Percentiles rank a stretch among this genome's conserved stretches.
These are phyloP conservation scores for Apophysomyces ossiformis DNA, from an alignment of 371 early-diverging fungal genomes.

Conservation along the genomic window DNA sequence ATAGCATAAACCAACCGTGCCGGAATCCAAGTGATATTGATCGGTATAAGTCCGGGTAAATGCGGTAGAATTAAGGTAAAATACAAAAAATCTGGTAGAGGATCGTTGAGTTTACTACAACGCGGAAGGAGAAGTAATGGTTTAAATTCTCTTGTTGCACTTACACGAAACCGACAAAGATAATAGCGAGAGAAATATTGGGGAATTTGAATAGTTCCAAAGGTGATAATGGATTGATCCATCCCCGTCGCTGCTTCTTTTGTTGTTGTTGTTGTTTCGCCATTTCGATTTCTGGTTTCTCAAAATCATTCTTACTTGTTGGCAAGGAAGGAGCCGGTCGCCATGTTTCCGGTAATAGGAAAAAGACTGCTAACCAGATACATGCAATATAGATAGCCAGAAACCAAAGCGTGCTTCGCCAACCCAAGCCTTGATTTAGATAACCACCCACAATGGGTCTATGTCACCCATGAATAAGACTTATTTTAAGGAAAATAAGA, in stretches of 20 bases:
- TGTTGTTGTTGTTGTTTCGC: background rate
- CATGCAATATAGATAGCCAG: slow-evolving; percentile 31
- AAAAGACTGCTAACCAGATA: slow-evolving; percentile 34
- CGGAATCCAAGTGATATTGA: slow-evolving; percentile 32
- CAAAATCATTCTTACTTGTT: background rate
- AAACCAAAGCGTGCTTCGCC: slow-evolving; percentile 50
- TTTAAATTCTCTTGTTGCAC: slow-evolving; percentile 7
- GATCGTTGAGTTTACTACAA: no score
- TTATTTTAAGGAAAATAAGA: background rate
- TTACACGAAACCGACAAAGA: slow-evolving; percentile 45
- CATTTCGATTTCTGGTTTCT: background rate
- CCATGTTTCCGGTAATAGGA: slow-evolving; percentile 52
- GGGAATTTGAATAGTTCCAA: slow-evolving; percentile 30
- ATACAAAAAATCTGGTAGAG: slow-evolving; percentile 24
- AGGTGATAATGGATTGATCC: slow-evolving; percentile 39
- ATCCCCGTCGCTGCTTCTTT: background rate
- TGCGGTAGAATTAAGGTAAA: slow-evolving; percentile 28
- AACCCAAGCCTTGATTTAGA: slow-evolving; percentile 48
- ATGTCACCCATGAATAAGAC: background rate
- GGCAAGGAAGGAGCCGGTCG: background rate
- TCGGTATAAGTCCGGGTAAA: slow-evolving; percentile 30
- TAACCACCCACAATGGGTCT: slow-evolving; percentile 54
- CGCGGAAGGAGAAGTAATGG: no score
- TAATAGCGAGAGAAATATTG: slow-evolving; percentile 35
- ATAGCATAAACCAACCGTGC: slow-evolving; percentile 34